These are phyloP conservation scores for Xylaria sp. DNA, from an alignment of 2,329 filamentous ascomycete genomes.

Conservation along the genomic window DNA sequence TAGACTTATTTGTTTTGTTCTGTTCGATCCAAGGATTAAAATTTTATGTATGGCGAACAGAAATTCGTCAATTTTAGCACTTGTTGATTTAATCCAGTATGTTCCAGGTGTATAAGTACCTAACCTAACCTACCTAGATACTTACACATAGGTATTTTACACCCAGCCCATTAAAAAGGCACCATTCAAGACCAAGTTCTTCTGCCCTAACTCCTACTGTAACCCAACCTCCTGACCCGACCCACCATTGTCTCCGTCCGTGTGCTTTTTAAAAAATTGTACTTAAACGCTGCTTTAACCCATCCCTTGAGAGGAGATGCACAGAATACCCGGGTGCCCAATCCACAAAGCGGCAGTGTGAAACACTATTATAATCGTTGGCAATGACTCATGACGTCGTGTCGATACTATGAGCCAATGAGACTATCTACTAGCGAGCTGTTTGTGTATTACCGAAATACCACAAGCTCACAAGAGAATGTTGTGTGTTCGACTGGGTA, in stretches of 20 bases:
- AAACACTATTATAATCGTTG: conserved; percentile 10
- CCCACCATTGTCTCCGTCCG: too few species aligned
- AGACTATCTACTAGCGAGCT: not conserved
- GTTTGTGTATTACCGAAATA: not conserved
- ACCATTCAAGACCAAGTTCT: too few species aligned
- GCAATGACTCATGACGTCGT: conserved; percentile 32
- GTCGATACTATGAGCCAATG: conserved; percentile 19
- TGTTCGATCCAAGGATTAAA: not conserved
- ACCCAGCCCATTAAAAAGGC: too few species aligned
- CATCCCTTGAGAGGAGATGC: not conserved
- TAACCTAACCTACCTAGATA: too few species aligned
- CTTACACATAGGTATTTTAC: too few species aligned
- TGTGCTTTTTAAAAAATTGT: not conserved
- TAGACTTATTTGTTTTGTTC: not conserved
- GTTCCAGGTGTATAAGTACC: too few species aligned
- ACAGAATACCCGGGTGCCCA: not conserved
- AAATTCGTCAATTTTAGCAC: not conserved
- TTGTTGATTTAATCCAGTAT: not conserved
- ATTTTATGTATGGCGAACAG: not conserved
- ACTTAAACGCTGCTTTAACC: conserved; percentile 1
- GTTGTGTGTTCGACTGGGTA: not conserved
- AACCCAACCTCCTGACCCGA: not conserved
- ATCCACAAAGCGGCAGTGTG: not conserved
- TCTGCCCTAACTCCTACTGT: too few species aligned
- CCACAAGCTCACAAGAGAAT: not conserved